Percentiles rank a stretch among this genome's conserved stretches.
phyloP scores from a whole-genome alignment of 1,139 yeast species.

The Hemisphaericaspora lyxosophila region DNA sequence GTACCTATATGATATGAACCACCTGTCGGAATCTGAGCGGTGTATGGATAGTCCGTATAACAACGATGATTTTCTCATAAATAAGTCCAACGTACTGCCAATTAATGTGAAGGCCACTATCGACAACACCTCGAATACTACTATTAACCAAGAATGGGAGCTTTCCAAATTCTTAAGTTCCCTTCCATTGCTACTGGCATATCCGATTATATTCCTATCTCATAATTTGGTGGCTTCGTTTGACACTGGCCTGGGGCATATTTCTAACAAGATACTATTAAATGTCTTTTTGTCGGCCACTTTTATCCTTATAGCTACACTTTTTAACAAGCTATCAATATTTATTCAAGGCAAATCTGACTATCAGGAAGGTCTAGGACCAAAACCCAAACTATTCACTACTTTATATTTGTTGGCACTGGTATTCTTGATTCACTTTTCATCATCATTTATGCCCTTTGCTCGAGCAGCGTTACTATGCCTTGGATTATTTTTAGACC shows the following conservation, averaged over 20 bases:
- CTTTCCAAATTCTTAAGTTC: slow-evolving; percentile 20
- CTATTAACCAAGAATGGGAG: too few species aligned
- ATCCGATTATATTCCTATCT: slow-evolving; percentile 27
- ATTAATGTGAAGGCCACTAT: background rate
- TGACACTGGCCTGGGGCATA: background rate
- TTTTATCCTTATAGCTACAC: background rate
- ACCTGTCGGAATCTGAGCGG: background rate
- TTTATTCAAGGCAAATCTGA: slow-evolving; percentile 3
- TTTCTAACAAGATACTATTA: slow-evolving; percentile 5
- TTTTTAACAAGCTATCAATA: slow-evolving; percentile 6
- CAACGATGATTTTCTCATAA: background rate
- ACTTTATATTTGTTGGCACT: slow-evolving; percentile 6
- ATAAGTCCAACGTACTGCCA: background rate
- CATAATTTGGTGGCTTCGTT: slow-evolving; percentile 13
- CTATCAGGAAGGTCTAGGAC: background rate
- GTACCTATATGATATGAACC: background rate
- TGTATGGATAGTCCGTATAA: background rate
- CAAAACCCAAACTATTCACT: slow-evolving; percentile 2
- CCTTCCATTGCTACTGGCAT: slow-evolving; percentile 29
- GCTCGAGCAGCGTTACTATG: slow-evolving; percentile 23
- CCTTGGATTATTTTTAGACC: slow-evolving; percentile 30
- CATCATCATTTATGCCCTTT: slow-evolving; percentile 21
- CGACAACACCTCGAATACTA: background rate
- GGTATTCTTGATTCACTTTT: slow-evolving; percentile 13
- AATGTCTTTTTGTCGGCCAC: slow-evolving; percentile 9